phyloP scores from a whole-genome alignment of 306 rosid genomes.

The Astragalus glycyphyllos region DNA sequence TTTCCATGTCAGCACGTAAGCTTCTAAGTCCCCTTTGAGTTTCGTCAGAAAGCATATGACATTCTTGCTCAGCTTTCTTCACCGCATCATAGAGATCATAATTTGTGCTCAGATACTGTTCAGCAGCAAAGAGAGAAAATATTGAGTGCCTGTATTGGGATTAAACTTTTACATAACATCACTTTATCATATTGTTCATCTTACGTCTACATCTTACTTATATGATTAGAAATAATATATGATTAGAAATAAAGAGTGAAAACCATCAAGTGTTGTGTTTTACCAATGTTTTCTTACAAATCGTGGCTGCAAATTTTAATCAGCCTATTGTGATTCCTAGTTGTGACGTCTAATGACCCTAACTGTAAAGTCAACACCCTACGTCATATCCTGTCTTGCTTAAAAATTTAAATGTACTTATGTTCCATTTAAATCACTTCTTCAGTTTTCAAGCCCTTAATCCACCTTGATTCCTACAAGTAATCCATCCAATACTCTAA shows the following conservation, averaged over 20 bases:
- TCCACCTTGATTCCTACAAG: too few species aligned
- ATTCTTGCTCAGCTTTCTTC: slow-evolving; percentile 80
- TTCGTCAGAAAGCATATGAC: slow-evolving; percentile 67
- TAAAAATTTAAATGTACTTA: too few species aligned
- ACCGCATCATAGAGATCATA: slow-evolving; percentile 67
- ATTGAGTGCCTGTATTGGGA: slow-evolving; percentile 11
- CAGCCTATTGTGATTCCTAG: slow-evolving; percentile 15
- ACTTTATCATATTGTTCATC: slow-evolving; percentile 2
- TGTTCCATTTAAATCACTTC: too few species aligned
- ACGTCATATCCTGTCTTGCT: too few species aligned
- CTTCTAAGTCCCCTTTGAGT: slow-evolving; percentile 69
- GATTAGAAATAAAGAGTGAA: neutral
- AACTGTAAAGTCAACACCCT: too few species aligned
- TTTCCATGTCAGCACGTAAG: slow-evolving; percentile 83
- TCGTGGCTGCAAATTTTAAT: slow-evolving; percentile 11
- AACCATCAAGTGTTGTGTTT: neutral
- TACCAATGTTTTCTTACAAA: neutral
- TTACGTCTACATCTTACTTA: slow-evolving; percentile 20
- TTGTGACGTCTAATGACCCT: neutral
- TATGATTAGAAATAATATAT: slow-evolving; percentile 3
- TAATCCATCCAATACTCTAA: too few species aligned
- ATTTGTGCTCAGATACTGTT: slow-evolving; percentile 81
- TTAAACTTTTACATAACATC: slow-evolving; percentile 1
- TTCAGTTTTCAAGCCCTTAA: too few species aligned
- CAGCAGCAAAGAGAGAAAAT: slow-evolving; percentile 40